Evolutionary conservation across 495 filamentous ascomycete species (phyloP), one percentile per base, ranked within the genome.

Genomic region (Xylaria flabelliformis): DNA sequence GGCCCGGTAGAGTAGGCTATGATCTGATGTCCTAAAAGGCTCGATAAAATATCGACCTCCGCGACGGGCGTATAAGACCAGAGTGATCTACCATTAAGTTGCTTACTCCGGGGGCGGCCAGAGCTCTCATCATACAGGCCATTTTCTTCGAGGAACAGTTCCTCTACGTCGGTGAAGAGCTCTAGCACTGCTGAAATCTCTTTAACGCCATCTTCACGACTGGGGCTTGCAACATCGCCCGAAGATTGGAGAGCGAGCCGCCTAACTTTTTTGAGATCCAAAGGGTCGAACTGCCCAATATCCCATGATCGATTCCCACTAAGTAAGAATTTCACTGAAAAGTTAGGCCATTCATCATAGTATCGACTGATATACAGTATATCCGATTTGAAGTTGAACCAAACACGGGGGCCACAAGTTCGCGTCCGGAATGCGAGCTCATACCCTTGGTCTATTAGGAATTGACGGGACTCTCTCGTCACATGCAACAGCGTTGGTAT

Each of bases 401-500:
- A 74, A 21, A 48, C 67, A 5, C 13, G 61, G n/a, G 72, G 72
- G 8, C 48, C 69, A 32, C 48, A 62, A 42, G 51, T 56, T 21
- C 70, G 70, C 12, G 73, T 74, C 10, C 51, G 36, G 24, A 74
- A 72, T 13, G 73, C 73, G 15, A 72, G 64, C 56, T 74, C 62
- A 55, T 74, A 74, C 17, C 69, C 70, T 24, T 44, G 21, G n/a
- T 53, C 58, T 41, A 72, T 56, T 12, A 74, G 53, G 42, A 68
- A 64, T n/a, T 48, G 42, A n/a, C 73, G 70, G n/a, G 73, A 74
- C 56, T 72, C 73, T 5, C 29, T 61, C 50, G 53, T 56, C 1
- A 69, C 66, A 39, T 74, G 73, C n/a, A 74, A 48, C 9, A 74
- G 62, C 26, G 70, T 17, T 19, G 73, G 73, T 61, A 74, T 72